Conservation (phyloP, 352 stramenopile genomes). For the Pythium insidiosum region DNA sequence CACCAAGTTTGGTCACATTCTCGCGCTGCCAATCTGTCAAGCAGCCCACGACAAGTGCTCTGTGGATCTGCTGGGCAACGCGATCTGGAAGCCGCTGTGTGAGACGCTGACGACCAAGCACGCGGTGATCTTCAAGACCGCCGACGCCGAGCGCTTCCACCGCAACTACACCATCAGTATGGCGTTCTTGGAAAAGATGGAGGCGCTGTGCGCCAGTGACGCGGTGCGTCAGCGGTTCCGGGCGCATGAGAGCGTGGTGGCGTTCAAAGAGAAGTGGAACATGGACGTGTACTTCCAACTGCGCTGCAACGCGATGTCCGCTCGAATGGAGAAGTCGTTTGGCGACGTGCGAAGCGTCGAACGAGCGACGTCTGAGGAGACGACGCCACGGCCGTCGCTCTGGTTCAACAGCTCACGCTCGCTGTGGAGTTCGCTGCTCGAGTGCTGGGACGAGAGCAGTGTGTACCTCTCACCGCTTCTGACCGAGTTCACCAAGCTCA, state of each 20-base stretch:
- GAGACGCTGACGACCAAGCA: slow-evolving; percentile 63
- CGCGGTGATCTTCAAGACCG: slow-evolving; percentile 74
- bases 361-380: too few species aligned
- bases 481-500: slow-evolving; percentile 58
- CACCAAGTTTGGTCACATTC: slow-evolving; percentile 54
- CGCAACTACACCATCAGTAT: slow-evolving; percentile 78
- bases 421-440: slow-evolving; percentile 35
- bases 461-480: slow-evolving; percentile 54
- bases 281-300: slow-evolving; percentile 85
- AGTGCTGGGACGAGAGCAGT: slow-evolving; percentile 50
- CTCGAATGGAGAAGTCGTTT: slow-evolving; percentile 44
- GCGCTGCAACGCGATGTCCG: slow-evolving; percentile 42
- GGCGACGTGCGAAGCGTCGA: too few species aligned
- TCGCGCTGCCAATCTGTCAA: slow-evolving; percentile 56
- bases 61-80: slow-evolving; percentile 74
- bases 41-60: slow-evolving; percentile 56
- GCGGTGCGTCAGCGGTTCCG: slow-evolving; percentile 58
- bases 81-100: slow-evolving; percentile 74
- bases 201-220: slow-evolving; percentile 50
- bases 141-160: slow-evolving; percentile 71
- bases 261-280: slow-evolving; percentile 87
- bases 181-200: slow-evolving; percentile 48
- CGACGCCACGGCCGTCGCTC: too few species aligned
- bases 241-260: slow-evolving; percentile 54
- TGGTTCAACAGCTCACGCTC: slow-evolving; percentile 24